Base-by-base conservation (phyloP, 306 rosid genomes). In the Aeschynomene evenia region DNA sequence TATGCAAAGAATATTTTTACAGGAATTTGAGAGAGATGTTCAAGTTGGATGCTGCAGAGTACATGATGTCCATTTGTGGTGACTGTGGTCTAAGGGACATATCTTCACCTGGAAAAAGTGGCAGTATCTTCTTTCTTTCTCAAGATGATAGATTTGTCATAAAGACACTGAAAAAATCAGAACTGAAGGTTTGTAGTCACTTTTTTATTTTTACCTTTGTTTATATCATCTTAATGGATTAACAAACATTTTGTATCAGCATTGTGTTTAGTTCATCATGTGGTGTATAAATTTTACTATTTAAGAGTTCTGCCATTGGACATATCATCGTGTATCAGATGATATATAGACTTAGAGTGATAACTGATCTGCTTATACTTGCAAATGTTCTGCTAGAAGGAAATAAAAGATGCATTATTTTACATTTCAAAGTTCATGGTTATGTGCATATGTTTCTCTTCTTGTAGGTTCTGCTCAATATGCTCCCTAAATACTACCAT, bases 11-110 rank as follows among this genome's bases (percentile, higher is more conserved):
- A 45, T 60, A 26, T 71, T 59, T 67, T 84, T 84, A 57, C 84
- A 95, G 99, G 96, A 95, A 95, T 86, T 80, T 95, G 94, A 85
- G 97, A 82, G 97, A 85, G 85, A 88, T 95, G 99, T 95, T 95
- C 87, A 95, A 91, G 73, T 84, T 95, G 78, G 96, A 95, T 82
- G 95, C 99, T 14, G 97, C 99, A 24, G 97, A 89, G 64, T 95
- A 95, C 87, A 91, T 95, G 99, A 91, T 95, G 97, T 95, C 99
- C 57, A 91, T 91, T 78, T 95, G 99, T 72, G 95, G 95, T 18
- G 95, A 91, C 66, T 78, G 76, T 79, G 97, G 97, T 77, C 81
- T 95, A 55, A 85, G 90, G 73, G 99, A 91, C 77, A 86, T 91
- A 70, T 67, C 95, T 58, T 95, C 99, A 60, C 83, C 97, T 0